Conservation (phyloP, 805 yeast genomes). For the Wickerhamomyces kurtzmanii region DNA sequence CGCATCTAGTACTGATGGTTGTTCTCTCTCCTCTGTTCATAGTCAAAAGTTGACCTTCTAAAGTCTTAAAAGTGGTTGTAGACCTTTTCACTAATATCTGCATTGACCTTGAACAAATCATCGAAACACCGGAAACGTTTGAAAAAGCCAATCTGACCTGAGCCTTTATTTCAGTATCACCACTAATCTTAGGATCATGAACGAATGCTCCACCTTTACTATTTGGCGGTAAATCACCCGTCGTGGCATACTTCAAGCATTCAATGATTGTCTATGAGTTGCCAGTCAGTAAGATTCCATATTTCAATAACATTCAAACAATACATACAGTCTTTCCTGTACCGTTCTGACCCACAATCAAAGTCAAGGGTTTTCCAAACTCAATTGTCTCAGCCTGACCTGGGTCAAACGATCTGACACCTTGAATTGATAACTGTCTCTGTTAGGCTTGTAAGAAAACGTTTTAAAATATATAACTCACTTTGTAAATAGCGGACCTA, state of each 20-base stretch:
- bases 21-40: conserved; percentile 58
- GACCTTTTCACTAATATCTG: conserved; percentile 59
- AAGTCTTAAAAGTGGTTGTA: conserved; percentile 70
- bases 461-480: conserved; percentile 1
- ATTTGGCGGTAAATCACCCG: conserved; percentile 94
- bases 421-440: conserved; percentile 59
- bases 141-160: conserved; percentile 85
- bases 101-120: conserved; percentile 84
- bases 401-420: conserved; percentile 88
- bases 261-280: conserved; percentile 65
- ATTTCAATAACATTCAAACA: neutral
- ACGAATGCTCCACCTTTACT: conserved; percentile 94
- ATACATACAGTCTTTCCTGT: conserved; percentile 71
- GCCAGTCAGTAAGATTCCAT: neutral
- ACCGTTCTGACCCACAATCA: conserved; percentile 94
- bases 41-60: conserved; percentile 79
- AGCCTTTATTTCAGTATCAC: conserved; percentile 72
- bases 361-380: conserved; percentile 82
- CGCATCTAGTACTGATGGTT: conserved; percentile 70
- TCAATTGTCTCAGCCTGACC: conserved; percentile 76
- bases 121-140: conserved; percentile 58
- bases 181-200: conserved; percentile 80
- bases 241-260: conserved; percentile 86
- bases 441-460: neutral
- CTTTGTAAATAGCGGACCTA: conserved; percentile 16